These are phyloP conservation scores for Phytopythium delawarense DNA, from an alignment of 352 stramenopile genomes.

Conservation along the genomic window DNA sequence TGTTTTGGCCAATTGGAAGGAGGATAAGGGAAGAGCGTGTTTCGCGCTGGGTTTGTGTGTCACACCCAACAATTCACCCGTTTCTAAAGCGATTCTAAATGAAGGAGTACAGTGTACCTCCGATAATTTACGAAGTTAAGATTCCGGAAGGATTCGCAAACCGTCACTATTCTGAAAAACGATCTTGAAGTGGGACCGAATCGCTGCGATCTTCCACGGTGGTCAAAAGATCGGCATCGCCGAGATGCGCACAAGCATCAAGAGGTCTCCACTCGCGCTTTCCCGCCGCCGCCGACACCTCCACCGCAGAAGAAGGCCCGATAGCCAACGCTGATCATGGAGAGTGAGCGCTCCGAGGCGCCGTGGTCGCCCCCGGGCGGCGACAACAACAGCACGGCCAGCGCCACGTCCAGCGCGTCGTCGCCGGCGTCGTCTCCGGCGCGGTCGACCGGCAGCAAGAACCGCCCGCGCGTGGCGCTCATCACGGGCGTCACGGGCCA, in stretches of 20 bases:
- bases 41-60: background rate
- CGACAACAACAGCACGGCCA: background rate
- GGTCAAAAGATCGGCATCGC: background rate
- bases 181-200: too few species aligned
- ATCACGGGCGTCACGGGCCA: conserved; percentile 99
- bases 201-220: background rate
- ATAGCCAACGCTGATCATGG: background rate
- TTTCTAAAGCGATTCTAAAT: background rate
- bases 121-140: too few species aligned
- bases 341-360: background rate
- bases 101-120: background rate
- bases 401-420: background rate
- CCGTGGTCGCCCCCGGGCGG: background rate
- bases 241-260: too few species aligned
- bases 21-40: background rate
- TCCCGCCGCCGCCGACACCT: background rate
- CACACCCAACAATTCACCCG: background rate
- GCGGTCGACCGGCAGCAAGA: background rate
- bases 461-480: conserved; percentile 64
- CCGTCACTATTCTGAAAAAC: too few species aligned
- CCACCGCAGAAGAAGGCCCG: background rate
- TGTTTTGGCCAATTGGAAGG: too few species aligned
- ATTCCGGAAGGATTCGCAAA: too few species aligned
- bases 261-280: background rate
- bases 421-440: background rate